Evolutionary conservation across 2,329 filamentous ascomycete genomes (phyloP).

Genomic region (Claviceps sp.): DNA sequence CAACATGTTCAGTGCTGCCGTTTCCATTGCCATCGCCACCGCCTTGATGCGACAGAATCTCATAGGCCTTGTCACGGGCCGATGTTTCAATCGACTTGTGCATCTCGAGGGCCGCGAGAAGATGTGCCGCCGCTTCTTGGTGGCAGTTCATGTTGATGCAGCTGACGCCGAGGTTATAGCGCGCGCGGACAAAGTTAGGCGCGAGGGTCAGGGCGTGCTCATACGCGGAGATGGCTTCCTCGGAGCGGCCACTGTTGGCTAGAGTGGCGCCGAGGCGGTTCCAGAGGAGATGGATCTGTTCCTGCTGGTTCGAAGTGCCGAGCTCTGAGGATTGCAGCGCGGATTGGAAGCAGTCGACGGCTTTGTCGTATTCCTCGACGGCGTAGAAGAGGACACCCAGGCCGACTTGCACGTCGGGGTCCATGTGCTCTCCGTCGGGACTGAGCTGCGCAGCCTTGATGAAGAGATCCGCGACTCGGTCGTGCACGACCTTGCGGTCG

Average conservation of each 20-base stretch:
- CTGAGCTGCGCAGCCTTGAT: constrained; percentile 86
- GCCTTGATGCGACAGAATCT: constrained; percentile 52
- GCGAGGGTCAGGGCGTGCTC: constrained; percentile 80
- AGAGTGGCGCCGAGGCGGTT: constrained; percentile 92
- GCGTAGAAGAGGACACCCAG: constrained; percentile 96
- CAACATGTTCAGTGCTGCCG: constrained; percentile 20
- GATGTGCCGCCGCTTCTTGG: constrained; percentile 81
- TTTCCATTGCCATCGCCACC: constrained; percentile 10
- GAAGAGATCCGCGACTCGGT: constrained; percentile 81
- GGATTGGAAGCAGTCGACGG: constrained; percentile 93
- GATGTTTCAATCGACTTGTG: constrained; percentile 85
- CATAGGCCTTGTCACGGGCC: constrained; percentile 67
- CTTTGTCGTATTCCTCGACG: constrained; percentile 95
- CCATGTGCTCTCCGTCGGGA: constrained; percentile 88
- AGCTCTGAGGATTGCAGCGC: constrained; percentile 76
- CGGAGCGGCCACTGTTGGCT: constrained; percentile 82
- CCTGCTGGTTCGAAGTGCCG: constrained; percentile 69
- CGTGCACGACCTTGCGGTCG: constrained; percentile 77
- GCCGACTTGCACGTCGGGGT: constrained; percentile 95
- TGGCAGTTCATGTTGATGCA: constrained; percentile 98
- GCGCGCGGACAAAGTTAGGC: constrained; percentile 90
- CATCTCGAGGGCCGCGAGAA: constrained; percentile 86
- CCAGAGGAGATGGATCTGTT: constrained; percentile 89
- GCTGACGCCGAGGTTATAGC: constrained; percentile 91
- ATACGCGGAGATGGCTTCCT: constrained; percentile 95